Conservation (phyloP, 352 stramenopile species). For the Thraustochytrium sp. region DNA sequence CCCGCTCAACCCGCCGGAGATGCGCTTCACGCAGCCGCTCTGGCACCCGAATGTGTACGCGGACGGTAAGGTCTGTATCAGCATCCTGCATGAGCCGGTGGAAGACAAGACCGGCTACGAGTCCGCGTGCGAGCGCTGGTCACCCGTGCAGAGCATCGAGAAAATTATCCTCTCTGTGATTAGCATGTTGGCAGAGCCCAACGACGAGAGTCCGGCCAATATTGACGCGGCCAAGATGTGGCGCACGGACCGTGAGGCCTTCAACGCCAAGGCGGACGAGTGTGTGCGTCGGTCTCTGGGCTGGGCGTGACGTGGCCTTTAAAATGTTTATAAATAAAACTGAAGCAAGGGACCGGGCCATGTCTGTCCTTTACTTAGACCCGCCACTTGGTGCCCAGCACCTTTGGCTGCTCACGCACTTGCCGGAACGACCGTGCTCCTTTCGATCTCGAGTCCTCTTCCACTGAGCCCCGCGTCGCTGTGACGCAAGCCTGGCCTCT, state of each 20-base stretch:
- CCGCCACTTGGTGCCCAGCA: too few species aligned
- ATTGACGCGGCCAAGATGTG: slow-evolving; percentile 82
- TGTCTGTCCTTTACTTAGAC: too few species aligned
- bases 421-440: too few species aligned
- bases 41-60: slow-evolving; percentile 89
- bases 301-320: background rate
- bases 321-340: too few species aligned
- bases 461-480: too few species aligned
- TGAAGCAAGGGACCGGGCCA: too few species aligned
- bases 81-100: slow-evolving; percentile 94
- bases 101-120: slow-evolving; percentile 86
- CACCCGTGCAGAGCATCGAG: slow-evolving; percentile 73
- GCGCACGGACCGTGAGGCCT: slow-evolving; percentile 78
- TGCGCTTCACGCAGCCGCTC: slow-evolving; percentile 98
- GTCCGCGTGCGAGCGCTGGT: slow-evolving; percentile 93
- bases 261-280: slow-evolving; percentile 61
- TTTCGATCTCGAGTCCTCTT: too few species aligned
- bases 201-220: slow-evolving; percentile 97
- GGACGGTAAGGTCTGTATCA: slow-evolving; percentile 97
- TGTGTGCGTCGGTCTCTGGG: slow-evolving; percentile 35
- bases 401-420: too few species aligned
- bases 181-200: slow-evolving; percentile 98
- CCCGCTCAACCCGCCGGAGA: slow-evolving; percentile 92
- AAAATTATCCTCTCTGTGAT: slow-evolving; percentile 88
- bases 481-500: too few species aligned